phyloP scores from a whole-genome alignment of 2,329 filamentous ascomycete species.

The Alternaria sp. region DNA sequence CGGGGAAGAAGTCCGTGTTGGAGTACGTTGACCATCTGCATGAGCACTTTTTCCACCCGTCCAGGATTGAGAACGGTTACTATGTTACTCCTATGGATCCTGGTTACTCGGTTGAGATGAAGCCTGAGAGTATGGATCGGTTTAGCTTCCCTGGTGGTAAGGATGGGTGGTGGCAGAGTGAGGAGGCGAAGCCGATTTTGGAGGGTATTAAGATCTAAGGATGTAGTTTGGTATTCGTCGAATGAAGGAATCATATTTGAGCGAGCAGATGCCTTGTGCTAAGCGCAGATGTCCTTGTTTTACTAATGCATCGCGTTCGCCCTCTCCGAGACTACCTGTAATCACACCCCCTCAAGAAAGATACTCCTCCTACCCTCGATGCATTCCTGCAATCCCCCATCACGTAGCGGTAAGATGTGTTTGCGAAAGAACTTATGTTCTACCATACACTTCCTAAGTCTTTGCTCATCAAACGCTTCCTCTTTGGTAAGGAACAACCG shows the following conservation, averaged over 20 bases:
- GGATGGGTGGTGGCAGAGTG: constrained; percentile 84
- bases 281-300: not conserved
- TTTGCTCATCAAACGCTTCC: not conserved
- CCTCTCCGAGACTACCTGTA: not conserved
- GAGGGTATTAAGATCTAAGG: constrained; percentile 59
- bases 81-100: constrained; percentile 84
- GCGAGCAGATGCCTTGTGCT: not conserved
- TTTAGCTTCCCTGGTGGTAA: constrained; percentile 79
- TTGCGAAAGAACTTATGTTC: not conserved
- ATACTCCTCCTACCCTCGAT: not conserved
- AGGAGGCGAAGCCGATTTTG: constrained; percentile 77
- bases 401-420: not conserved
- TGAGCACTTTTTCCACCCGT: constrained; percentile 88
- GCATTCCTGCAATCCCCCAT: not conserved
- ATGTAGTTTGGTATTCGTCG: not conserved
- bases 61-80: constrained; percentile 81
- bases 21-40: constrained; percentile 95
- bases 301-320: not conserved
- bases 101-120: constrained; percentile 95
- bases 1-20: constrained; percentile 78
- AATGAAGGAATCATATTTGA: not conserved
- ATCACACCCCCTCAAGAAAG: not conserved
- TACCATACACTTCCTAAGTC: not conserved
- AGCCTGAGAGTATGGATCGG: constrained; percentile 80
- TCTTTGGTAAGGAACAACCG: not conserved